Evolutionary conservation across 352 stramenopile species (phyloP).

Genomic region (Phytophthora foliorum): DNA sequence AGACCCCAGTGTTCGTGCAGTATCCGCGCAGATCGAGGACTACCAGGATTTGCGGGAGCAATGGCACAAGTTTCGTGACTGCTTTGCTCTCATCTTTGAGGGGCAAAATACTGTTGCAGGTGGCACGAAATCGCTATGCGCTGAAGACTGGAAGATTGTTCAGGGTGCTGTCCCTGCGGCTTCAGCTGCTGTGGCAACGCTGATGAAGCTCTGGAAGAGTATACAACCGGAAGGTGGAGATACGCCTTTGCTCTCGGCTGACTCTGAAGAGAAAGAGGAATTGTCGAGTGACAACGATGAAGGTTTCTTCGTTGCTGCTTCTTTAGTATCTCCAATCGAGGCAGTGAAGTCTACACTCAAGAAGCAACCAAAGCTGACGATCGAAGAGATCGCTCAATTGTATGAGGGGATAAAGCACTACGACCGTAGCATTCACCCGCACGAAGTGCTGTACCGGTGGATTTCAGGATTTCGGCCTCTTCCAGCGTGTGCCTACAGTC

Average conservation of each 20-base stretch:
- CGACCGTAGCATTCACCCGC: slow-evolving; percentile 53
- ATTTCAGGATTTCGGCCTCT: slow-evolving; percentile 61
- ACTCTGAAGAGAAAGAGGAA: slow-evolving; percentile 18
- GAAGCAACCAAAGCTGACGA: slow-evolving; percentile 29
- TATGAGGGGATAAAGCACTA: slow-evolving; percentile 72
- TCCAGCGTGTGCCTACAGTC: slow-evolving; percentile 43
- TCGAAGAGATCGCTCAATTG: slow-evolving; percentile 43
- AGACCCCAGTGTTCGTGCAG: slow-evolving; percentile 34
- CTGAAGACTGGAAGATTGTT: slow-evolving; percentile 31
- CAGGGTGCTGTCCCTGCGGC: slow-evolving; percentile 36
- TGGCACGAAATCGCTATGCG: slow-evolving; percentile 2
- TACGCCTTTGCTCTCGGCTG: not conserved
- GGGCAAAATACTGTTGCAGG: slow-evolving; percentile 26
- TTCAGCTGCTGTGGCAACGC: slow-evolving; percentile 28
- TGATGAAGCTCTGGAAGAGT: slow-evolving; percentile 13
- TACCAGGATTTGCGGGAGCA: slow-evolving; percentile 43
- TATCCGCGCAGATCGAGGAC: slow-evolving; percentile 42
- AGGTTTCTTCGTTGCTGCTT: not conserved
- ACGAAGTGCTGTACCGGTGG: slow-evolving; percentile 71
- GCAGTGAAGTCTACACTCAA: slow-evolving; percentile 8
- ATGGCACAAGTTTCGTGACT: slow-evolving; percentile 48
- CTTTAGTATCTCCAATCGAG: slow-evolving; percentile 7
- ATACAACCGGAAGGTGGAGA: not conserved
- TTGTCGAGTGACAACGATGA: not conserved
- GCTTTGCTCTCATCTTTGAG: slow-evolving; percentile 41